These are phyloP conservation scores for Pigoraptor vietnamica DNA, from an alignment of 78 protist species.

Conservation along the genomic window DNA sequence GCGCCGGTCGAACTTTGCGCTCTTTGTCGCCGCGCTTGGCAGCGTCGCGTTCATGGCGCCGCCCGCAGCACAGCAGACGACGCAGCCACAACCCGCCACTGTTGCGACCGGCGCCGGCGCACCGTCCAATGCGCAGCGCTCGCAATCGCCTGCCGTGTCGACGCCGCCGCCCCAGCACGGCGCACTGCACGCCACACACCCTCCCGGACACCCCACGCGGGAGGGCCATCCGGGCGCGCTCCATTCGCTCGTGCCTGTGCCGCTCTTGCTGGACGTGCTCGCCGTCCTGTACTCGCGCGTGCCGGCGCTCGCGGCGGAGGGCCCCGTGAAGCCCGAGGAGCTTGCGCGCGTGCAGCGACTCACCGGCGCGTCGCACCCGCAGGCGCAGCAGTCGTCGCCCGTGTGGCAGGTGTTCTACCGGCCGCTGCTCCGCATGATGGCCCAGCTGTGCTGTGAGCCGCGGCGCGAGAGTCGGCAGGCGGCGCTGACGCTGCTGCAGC, in stretches of 20 bases:
- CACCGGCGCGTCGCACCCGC: neutral
- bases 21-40: neutral
- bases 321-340: neutral
- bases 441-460: neutral
- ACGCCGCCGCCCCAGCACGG: neutral
- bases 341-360: neutral
- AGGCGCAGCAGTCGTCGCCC: neutral
- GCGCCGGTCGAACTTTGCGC: neutral
- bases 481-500: conserved; percentile 18
- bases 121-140: neutral
- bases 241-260: neutral
- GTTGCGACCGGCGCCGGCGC: neutral
- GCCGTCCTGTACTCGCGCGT: too few relatives aligned
- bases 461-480: neutral
- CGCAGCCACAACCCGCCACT: too few relatives aligned
- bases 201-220: neutral
- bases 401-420: neutral
- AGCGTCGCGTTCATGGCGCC: neutral
- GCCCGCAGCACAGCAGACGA: neutral
- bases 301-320: neutral
- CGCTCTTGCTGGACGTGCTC: neutral
- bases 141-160: neutral
- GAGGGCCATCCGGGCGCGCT: neutral
- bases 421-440: neutral
- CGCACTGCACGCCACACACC: neutral